Conservation (phyloP, 352 stramenopile species). For the Globisporangium polare region DNA sequence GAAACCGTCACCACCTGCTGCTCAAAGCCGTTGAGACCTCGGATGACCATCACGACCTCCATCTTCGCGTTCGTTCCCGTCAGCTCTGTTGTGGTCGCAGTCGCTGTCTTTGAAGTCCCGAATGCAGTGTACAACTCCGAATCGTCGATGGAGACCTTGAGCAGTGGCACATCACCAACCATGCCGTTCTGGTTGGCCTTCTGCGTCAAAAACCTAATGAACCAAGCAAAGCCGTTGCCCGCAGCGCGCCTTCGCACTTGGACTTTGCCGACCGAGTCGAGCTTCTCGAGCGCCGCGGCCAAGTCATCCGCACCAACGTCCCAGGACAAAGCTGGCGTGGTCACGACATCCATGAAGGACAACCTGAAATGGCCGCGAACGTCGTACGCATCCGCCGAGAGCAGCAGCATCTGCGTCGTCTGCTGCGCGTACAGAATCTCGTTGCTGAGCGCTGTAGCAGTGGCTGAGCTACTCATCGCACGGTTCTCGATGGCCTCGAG, state of each 20-base stretch:
- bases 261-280: conserved; percentile 84
- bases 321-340: conserved; percentile 53
- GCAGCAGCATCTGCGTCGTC: conserved; percentile 88
- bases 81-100: conserved; percentile 33
- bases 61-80: conserved; percentile 76
- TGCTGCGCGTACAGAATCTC: conserved; percentile 77
- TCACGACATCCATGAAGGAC: conserved; percentile 64
- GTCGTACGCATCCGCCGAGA: conserved; percentile 77
- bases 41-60: conserved; percentile 72
- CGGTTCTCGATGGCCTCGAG: conserved; percentile 47
- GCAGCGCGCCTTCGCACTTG: conserved; percentile 64
- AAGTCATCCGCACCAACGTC: conserved; percentile 79
- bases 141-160: conserved; percentile 73
- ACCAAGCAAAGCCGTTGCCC: conserved; percentile 80
- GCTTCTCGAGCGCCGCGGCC: conserved; percentile 62
- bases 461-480: conserved; percentile 23
- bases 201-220: conserved; percentile 71
- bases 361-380: conserved; percentile 87
- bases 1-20: conserved; percentile 86
- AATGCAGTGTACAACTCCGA: conserved; percentile 58
- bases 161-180: conserved; percentile 44
- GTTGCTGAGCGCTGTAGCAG: conserved; percentile 30
- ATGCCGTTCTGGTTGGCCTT: conserved; percentile 40
- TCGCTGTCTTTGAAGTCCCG: conserved; percentile 32
- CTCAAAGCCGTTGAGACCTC: conserved; percentile 89